Evolutionary conservation across 169 alveolate genomes (phyloP).

Genomic region (Fabrea salina): DNA sequence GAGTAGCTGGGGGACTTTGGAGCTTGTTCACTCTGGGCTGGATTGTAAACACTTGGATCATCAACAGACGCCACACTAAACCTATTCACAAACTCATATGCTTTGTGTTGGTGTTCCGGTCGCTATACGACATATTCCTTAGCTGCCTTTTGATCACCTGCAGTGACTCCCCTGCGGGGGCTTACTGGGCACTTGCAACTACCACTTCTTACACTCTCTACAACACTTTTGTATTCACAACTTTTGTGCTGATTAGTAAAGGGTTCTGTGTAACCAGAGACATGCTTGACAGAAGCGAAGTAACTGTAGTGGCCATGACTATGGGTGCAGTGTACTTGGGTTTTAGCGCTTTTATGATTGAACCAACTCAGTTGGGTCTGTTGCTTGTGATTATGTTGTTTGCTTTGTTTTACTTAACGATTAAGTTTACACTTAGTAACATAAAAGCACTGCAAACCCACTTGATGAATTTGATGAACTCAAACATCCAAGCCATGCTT

Average conservation of each 20-base stretch:
- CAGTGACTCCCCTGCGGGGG: too few species aligned
- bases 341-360: conserved; percentile 21
- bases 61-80: not conserved
- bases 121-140: too few species aligned
- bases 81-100: not conserved
- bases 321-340: conserved; percentile 28
- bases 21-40: not conserved
- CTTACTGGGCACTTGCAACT: conserved; percentile 12
- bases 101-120: conserved; percentile 8
- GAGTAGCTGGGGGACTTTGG: not conserved
- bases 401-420: not conserved
- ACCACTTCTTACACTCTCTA: conserved; percentile 25
- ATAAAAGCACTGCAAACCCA: not conserved
- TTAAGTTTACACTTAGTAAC: not conserved
- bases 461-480: not conserved
- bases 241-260: conserved; percentile 3
- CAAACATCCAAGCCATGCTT: not conserved
- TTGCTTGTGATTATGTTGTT: not conserved
- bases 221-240: conserved; percentile 22
- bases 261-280: conserved; percentile 19
- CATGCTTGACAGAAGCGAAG: conserved; percentile 4
- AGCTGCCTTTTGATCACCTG: too few species aligned
- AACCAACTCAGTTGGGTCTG: not conserved
- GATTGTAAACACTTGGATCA: not conserved
- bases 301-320: not conserved